Base-by-base conservation (phyloP, 1,139 yeast genomes). In the Sugiyamaella xylanicola region DNA sequence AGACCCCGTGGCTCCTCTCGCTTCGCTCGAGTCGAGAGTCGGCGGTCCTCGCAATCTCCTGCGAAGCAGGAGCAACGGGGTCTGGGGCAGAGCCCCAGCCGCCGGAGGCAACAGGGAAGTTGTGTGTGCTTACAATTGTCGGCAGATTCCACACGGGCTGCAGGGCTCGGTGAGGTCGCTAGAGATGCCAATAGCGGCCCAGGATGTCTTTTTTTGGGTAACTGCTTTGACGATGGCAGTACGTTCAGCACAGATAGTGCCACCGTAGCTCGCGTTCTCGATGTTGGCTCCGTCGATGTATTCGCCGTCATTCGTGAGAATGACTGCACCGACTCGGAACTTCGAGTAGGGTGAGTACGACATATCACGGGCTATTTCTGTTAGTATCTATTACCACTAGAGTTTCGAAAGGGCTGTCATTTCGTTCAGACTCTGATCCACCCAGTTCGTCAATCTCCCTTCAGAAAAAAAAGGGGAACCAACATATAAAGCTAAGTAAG, bases 211-310 rank as follows among this genome's bases (percentile, higher is more conserved):
- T 42, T 87, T 81, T 57, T 73, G 71, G 65, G 77, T 75, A 75
- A 85, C 79, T 0, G 95, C 92, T 56, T 81, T 81, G 20, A 83
- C 79, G 2, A 89, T 77, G 0, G 98, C 87, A 1, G 90, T 79
- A 55, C 97, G 76, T 68, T 93, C 99, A 1, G 99, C 99, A 70
- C 99, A 93, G 16, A 91, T 84, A 1, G 87, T 80, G 0, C 87
- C 97, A 0, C 93, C 95, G 66, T 87, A 92, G 43, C 95, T 84
- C 2, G 97, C 97, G 68, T 92, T 93, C 68, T 93, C 99, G 22
- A 93, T 84, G 64, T 93, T 93, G 49, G 95, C 96, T 2, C 98
- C 99, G 11, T 73, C 69, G 36, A 85, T 72, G 47, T 69, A 75
- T 19, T 74, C 73, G 2, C 83, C 87, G 8, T 76, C 72, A 1